Base-by-base conservation (phyloP, 192 early-diverging fungal species). In the Coemansia asiatica region DNA sequence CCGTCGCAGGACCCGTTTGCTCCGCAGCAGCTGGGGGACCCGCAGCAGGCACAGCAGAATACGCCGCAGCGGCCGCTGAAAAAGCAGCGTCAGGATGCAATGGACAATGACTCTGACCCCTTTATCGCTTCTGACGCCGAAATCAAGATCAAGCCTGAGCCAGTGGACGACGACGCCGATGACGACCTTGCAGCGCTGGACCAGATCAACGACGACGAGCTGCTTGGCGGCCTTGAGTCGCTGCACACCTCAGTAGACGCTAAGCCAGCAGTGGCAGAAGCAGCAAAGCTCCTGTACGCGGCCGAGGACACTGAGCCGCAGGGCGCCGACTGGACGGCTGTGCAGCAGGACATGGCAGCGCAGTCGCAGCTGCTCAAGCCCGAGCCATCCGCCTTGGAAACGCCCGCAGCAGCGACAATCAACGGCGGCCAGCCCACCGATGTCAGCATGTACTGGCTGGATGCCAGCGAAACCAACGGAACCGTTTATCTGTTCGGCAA, bases 401-500 rank as follows among this genome's bases (percentile, higher is more conserved):
- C 63, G 61, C 9, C n/a, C n/a, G n/a, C 44, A 64, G 28, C 50
- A 1, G 12, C 44, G 53, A 38, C 57, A 6, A 22, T 21, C 13
- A 19, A 23, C 13, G 19, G 25, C 21, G 23, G 10, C 29, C 28
- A 36, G 16, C 46, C 21, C 33, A 9, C 36, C 6, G 62, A 38
- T 16, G 23, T 96, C 50, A 71, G 72, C 38, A 80, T 95, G 72
- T 99, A 86, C 79, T 99, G 95, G 95, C 81, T 95, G 51, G 97
- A 99, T 72, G 94, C 93, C 16, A 85, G 85, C 53, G 95, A 99
- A 67, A 85, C 85, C 54, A 76, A 86, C 59, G 95, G 95, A 0
- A 64, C 74, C 16, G 83, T 99, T 0, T 98, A 97, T 60, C 54
- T 99, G 0, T 91, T 98, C 84, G 97, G 94, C 63, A 99, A 98